Percentiles rank a stretch among this genome's conserved stretches.
Conservation (phyloP, 352 stramenopile genomes). For the Pythium sp. region DNA sequence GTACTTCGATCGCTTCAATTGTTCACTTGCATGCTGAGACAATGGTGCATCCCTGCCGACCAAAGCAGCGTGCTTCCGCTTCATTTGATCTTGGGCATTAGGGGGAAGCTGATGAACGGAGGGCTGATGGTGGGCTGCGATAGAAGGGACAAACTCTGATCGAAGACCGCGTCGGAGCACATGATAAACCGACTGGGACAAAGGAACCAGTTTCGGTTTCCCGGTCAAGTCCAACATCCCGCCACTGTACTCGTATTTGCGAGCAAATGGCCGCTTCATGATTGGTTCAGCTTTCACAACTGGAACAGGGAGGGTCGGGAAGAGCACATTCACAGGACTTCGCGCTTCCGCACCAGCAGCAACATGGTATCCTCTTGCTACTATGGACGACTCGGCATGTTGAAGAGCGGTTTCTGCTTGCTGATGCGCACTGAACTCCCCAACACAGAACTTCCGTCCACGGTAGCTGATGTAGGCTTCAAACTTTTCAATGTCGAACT, state of each 20-base stretch:
- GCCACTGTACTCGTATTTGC: slow-evolving; percentile 51
- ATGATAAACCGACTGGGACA: slow-evolving; percentile 49
- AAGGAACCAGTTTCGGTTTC: slow-evolving; percentile 26
- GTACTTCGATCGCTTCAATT: slow-evolving; percentile 19
- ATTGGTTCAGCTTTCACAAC: slow-evolving; percentile 42
- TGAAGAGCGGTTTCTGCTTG: slow-evolving; percentile 48
- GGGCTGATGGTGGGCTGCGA: not conserved
- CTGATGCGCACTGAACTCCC: slow-evolving; percentile 41
- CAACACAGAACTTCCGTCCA: slow-evolving; percentile 49
- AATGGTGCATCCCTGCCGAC: not conserved
- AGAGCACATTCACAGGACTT: slow-evolving; percentile 26
- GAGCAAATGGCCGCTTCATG: slow-evolving; percentile 36
- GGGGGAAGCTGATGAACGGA: slow-evolving; percentile 10
- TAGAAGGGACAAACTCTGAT: slow-evolving; percentile 5
- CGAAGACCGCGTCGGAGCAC: slow-evolving; percentile 21
- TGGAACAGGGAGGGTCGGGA: slow-evolving; percentile 34
- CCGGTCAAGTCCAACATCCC: slow-evolving; percentile 33
- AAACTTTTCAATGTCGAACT: slow-evolving; percentile 47
- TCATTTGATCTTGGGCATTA: slow-evolving; percentile 20
- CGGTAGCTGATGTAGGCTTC: slow-evolving; percentile 42
- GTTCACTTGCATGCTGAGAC: slow-evolving; percentile 10
- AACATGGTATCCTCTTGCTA: slow-evolving; percentile 32
- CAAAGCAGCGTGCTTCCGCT: slow-evolving; percentile 15
- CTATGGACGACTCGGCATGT: slow-evolving; percentile 31
- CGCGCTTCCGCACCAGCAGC: slow-evolving; percentile 23